phyloP scores from a whole-genome alignment of 2,329 filamentous ascomycete species.

The Fusarium nelsonii region DNA sequence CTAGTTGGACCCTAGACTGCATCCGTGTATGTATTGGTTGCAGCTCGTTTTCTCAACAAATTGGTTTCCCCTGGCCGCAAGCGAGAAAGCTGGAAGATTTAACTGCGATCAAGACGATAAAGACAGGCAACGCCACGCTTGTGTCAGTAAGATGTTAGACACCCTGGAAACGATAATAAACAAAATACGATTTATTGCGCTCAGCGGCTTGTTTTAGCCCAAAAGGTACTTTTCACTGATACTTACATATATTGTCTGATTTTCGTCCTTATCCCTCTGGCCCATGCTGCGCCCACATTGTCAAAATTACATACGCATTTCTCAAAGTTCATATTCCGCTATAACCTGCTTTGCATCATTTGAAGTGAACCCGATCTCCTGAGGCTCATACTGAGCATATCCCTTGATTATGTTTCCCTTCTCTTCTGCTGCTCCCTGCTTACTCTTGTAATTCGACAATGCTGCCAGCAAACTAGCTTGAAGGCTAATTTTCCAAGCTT shows the following conservation, averaged over 20 bases:
- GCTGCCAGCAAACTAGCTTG: background rate
- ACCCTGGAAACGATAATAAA: background rate
- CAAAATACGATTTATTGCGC: conserved; percentile 1
- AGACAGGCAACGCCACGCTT: no score
- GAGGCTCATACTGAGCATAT: background rate
- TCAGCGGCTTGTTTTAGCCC: background rate
- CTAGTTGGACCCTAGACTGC: no score
- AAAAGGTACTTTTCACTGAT: conserved; percentile 1
- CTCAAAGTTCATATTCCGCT: background rate
- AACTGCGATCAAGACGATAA: no score
- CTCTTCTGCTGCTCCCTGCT: background rate
- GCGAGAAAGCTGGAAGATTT: no score
- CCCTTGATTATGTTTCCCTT: background rate
- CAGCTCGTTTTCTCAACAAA: no score
- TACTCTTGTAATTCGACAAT: background rate
- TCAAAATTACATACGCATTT: background rate
- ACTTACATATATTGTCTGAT: conserved; percentile 2
- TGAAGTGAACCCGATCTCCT: background rate
- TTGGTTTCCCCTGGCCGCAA: no score
- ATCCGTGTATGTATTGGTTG: no score
- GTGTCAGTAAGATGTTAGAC: no score
- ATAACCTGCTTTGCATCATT: background rate
- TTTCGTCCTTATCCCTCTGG: background rate
- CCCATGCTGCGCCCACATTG: background rate
- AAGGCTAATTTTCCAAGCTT: background rate